Evolutionary conservation across 75 land plant genomes (phyloP).

Genomic region (Cunninghamia lanceolata): DNA sequence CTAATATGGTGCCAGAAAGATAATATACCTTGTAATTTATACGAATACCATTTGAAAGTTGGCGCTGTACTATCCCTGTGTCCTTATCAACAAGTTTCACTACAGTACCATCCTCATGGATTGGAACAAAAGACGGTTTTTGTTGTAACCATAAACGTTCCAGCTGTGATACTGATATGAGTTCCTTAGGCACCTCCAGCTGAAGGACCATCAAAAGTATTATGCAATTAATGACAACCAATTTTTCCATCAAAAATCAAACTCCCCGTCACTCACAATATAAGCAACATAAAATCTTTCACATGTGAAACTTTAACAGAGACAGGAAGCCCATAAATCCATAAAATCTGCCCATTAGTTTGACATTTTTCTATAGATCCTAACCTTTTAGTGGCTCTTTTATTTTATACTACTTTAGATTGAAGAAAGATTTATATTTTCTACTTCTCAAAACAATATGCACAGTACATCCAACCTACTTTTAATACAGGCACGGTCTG

Average conservation of each 20-base stretch:
- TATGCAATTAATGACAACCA: not conserved
- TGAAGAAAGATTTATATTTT: not conserved
- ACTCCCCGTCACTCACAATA: not conserved
- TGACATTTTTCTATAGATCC: not conserved
- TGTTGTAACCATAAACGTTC: conserved; percentile 48
- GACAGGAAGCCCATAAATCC: not conserved
- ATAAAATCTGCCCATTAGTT: not conserved
- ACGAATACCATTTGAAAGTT: conserved; percentile 95
- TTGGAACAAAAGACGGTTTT: conserved; percentile 70
- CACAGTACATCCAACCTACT: not conserved
- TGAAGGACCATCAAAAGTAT: conserved; percentile 26
- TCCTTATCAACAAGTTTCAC: conserved; percentile 68
- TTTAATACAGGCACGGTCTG: not conserved
- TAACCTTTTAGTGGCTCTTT: not conserved
- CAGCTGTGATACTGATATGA: conserved; percentile 58
- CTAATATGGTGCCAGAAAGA: not conserved
- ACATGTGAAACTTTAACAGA: not conserved
- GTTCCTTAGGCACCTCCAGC: conserved; percentile 93
- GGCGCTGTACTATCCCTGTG: conserved; percentile 80
- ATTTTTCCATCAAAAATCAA: not conserved
- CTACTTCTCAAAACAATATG: not conserved
- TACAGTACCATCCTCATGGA: conserved; percentile 25
- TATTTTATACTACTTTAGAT: not conserved
- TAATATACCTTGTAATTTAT: conserved; percentile 89
- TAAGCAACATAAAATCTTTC: not conserved